phyloP scores from a whole-genome alignment of 495 filamentous ascomycete genomes.

The Podospora anserina region DNA sequence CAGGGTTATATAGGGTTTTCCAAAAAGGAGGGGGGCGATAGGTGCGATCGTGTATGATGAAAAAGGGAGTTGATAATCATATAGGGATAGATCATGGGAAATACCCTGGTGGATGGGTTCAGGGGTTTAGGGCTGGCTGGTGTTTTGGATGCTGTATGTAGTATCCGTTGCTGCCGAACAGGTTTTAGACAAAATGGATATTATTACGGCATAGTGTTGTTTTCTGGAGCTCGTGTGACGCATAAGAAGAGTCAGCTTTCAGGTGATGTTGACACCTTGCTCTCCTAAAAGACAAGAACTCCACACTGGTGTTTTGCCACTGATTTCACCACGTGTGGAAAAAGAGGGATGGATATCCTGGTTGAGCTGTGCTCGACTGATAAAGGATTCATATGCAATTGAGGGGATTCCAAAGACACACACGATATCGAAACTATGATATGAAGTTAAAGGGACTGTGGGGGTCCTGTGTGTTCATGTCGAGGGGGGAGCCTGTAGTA shows the following conservation, averaged over 20 bases:
- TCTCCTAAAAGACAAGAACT: background rate
- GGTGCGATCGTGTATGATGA: background rate
- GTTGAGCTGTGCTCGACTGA: background rate
- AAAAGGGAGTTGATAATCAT: background rate
- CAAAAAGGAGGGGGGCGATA: background rate
- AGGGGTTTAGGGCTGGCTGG: background rate
- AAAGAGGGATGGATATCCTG: background rate
- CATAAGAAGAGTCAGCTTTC: background rate
- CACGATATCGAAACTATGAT: no score
- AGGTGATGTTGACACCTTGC: background rate
- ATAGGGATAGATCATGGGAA: background rate
- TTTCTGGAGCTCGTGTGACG: background rate
- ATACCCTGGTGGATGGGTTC: conserved; percentile 2
- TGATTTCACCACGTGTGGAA: background rate
- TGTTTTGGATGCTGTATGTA: background rate
- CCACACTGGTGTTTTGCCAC: background rate
- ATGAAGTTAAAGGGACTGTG: no score
- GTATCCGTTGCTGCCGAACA: conserved; percentile 3
- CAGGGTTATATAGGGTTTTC: background rate
- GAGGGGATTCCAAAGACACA: background rate
- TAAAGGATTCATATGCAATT: no score
- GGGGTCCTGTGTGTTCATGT: background rate
- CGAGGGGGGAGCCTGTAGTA: background rate
- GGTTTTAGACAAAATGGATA: conserved; percentile 9
- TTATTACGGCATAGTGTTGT: conserved; percentile 6